A percentile compares a stretch with the other conserved stretches of the same genome.
phyloP scores from a whole-genome alignment of 2,329 filamentous ascomycete species.

The Aspergillus brunneoviolaceus region DNA sequence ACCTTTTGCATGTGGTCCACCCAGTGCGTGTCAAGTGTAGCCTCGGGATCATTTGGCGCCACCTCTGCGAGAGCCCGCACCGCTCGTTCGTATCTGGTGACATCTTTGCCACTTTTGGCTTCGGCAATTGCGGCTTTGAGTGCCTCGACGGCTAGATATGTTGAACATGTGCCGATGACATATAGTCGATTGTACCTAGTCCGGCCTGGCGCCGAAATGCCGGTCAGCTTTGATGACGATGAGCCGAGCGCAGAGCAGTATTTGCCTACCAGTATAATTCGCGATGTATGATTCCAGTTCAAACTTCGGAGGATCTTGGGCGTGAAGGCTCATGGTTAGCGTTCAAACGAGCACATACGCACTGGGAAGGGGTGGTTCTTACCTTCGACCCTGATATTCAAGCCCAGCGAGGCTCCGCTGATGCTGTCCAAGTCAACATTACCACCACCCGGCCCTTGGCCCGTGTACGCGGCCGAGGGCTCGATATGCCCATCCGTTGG shows the following conservation, averaged over 20 bases:
- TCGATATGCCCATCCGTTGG: conserved; percentile 28
- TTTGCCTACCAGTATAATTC: conserved; percentile 73
- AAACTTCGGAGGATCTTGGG: conserved; percentile 74
- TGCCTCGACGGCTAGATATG: conserved; percentile 74
- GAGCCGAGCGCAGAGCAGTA: background rate
- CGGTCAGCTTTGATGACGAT: conserved; percentile 2
- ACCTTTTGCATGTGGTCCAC: conserved; percentile 64
- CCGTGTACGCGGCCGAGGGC: conserved; percentile 16
- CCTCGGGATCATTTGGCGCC: conserved; percentile 67
- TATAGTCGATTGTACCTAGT: conserved; percentile 79
- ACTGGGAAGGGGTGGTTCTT: background rate
- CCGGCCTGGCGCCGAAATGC: conserved; percentile 56
- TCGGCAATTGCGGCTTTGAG: conserved; percentile 74
- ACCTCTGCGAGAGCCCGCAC: conserved; percentile 64
- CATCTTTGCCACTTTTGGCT: conserved; percentile 73
- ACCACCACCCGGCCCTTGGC: conserved; percentile 8
- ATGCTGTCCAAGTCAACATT: conserved; percentile 11
- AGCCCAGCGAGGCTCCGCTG: background rate
- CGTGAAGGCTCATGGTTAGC: conserved; percentile 2
- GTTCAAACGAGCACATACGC: background rate
- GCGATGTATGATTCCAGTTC: conserved; percentile 88
- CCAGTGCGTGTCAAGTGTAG: conserved; percentile 70
- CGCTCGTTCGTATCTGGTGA: conserved; percentile 67
- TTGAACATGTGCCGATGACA: conserved; percentile 76
- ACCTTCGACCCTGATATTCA: conserved; percentile 22